Evolutionary conservation across 257 asterid genomes (phyloP).

Genomic region (Solanum medicagineum): DNA sequence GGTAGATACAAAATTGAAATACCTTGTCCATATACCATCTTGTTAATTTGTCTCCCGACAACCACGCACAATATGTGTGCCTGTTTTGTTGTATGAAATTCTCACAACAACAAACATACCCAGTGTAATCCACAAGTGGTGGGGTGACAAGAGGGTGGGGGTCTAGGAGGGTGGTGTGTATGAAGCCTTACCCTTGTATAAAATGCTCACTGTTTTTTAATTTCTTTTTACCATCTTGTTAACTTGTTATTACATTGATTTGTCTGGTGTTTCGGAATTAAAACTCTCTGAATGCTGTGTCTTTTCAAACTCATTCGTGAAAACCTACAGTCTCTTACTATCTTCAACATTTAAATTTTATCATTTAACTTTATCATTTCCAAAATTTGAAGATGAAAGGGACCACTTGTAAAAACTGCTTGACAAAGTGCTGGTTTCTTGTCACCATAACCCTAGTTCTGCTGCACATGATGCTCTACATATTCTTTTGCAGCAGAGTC

Average conservation of each 20-base stretch:
- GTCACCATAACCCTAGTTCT: neutral
- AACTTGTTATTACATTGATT: neutral
- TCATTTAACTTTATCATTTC: neutral
- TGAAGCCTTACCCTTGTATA: neutral
- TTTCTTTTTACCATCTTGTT: neutral
- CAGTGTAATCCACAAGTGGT: neutral
- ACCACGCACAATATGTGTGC: neutral
- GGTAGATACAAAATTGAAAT: neutral
- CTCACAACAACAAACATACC: neutral
- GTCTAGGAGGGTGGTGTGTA: neutral
- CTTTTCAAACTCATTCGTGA: neutral
- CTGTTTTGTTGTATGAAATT: neutral
- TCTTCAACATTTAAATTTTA: neutral
- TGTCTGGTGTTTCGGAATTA: neutral
- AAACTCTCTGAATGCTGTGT: neutral
- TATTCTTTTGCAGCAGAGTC: neutral
- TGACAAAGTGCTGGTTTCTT: neutral
- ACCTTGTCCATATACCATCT: neutral
- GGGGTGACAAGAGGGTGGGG: neutral
- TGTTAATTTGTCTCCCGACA: neutral
- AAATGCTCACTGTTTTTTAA: neutral
- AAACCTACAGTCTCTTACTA: neutral
- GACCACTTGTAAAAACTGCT: neutral
- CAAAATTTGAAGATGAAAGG: neutral
- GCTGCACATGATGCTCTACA: neutral